Percentiles rank a stretch among this genome's conserved stretches.
Evolutionary conservation across 2,329 filamentous ascomycete species (phyloP).

Genomic region (Aureobasidium sp.): DNA sequence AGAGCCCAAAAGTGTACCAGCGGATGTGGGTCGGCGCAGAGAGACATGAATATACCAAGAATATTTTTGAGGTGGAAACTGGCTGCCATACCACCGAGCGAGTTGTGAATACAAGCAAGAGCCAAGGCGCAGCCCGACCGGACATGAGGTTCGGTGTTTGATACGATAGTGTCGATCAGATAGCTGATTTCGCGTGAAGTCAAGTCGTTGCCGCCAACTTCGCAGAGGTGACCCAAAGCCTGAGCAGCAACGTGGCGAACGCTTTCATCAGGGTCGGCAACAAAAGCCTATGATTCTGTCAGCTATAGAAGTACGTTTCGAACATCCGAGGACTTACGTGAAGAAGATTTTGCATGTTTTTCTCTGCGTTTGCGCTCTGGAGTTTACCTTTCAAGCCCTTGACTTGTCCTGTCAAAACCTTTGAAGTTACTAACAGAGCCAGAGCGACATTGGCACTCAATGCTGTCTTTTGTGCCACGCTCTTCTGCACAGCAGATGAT

Average conservation of each 20-base stretch:
- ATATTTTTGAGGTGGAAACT: slow-evolving; percentile 95
- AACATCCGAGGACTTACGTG: slow-evolving; percentile 52
- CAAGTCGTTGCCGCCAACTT: slow-evolving; percentile 72
- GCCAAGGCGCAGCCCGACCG: slow-evolving; percentile 92
- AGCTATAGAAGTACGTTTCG: not conserved
- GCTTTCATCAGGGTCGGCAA: slow-evolving; percentile 76
- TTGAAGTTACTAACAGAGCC: slow-evolving; percentile 70
- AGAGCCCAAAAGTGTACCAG: slow-evolving; percentile 95
- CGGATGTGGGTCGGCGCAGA: slow-evolving; percentile 91
- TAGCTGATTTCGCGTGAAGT: slow-evolving; percentile 86
- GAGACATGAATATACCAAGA: slow-evolving; percentile 93
- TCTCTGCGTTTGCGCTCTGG: slow-evolving; percentile 67
- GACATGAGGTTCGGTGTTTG: slow-evolving; percentile 85
- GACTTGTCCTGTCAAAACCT: slow-evolving; percentile 61
- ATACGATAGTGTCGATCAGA: slow-evolving; percentile 87
- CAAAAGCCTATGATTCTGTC: slow-evolving; percentile 47
- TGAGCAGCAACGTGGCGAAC: slow-evolving; percentile 79
- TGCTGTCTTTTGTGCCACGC: slow-evolving; percentile 79
- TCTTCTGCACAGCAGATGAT: slow-evolving; percentile 76
- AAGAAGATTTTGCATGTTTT: slow-evolving; percentile 58
- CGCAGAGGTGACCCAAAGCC: slow-evolving; percentile 79
- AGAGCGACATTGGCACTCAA: slow-evolving; percentile 85
- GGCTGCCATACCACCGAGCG: slow-evolving; percentile 95
- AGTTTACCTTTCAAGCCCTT: slow-evolving; percentile 71
- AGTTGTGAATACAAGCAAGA: slow-evolving; percentile 84